Evolutionary conservation across 495 filamentous ascomycete genomes (phyloP).

Genomic region (Aspergillus indologenus): DNA sequence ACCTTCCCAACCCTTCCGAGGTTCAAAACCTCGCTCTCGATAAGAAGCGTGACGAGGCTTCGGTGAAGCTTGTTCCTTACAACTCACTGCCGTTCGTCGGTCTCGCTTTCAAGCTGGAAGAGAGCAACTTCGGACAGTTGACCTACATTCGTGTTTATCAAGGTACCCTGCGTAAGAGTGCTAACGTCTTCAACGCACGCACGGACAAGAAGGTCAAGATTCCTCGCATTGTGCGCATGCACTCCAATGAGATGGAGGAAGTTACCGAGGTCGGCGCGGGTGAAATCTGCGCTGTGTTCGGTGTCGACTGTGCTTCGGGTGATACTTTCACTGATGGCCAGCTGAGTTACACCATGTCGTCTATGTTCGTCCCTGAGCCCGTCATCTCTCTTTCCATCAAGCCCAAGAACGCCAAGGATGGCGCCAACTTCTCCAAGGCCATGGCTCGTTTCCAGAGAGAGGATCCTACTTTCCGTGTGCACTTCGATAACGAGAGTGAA

Average conservation of each 20-base stretch:
- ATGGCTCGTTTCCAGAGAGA: constrained; percentile 99
- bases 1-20: constrained; percentile 88
- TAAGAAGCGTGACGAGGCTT: constrained; percentile 67
- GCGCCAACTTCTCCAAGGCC: constrained; percentile 93
- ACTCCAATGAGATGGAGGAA: constrained; percentile 99
- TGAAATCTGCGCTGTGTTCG: constrained; percentile 98
- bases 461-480: constrained; percentile 95
- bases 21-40: constrained; percentile 90
- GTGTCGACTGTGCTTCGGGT: constrained; percentile 95
- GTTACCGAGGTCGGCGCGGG: constrained; percentile 87
- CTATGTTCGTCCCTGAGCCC: constrained; percentile 98
- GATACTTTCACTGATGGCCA: constrained; percentile 97
- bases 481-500: constrained; percentile 82
- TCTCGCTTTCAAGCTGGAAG: constrained; percentile 97
- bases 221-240: constrained; percentile 98
- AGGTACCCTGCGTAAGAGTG: constrained; percentile 81
- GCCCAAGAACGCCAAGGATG: constrained; percentile 90
- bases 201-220: constrained; percentile 95
- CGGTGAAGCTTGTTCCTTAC: constrained; percentile 86
- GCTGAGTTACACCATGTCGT: constrained; percentile 93
- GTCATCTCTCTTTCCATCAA: constrained; percentile 98
- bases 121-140: constrained; percentile 97
- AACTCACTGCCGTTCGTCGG: constrained; percentile 92
- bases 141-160: constrained; percentile 99
- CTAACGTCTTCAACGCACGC: constrained; percentile 89